These are phyloP conservation scores for Mycena crocata DNA, from an alignment of 768 basidiomycete genomes.

Conservation along the genomic window DNA sequence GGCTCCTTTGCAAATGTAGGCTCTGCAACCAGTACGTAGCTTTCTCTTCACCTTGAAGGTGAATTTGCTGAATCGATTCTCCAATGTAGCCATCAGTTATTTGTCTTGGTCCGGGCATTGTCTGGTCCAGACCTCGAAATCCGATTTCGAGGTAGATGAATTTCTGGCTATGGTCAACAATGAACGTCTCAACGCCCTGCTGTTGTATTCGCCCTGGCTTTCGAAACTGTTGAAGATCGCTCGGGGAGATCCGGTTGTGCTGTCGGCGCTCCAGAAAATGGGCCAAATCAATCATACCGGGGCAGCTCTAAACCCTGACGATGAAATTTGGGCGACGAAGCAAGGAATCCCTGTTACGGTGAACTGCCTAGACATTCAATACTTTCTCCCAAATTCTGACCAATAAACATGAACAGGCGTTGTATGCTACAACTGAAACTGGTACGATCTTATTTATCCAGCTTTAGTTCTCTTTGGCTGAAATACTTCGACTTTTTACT, in stretches of 20 bases:
- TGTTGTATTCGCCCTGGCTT: constrained; percentile 38
- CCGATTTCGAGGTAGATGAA: constrained; percentile 35
- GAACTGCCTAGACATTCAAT: not conserved
- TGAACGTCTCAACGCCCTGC: constrained; percentile 31
- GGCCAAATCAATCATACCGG: constrained; percentile 38
- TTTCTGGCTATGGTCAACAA: constrained; percentile 34
- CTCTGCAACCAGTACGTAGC: constrained; percentile 6
- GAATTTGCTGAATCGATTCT: too few species aligned
- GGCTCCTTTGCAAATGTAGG: constrained; percentile 20
- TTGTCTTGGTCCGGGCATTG: constrained; percentile 35
- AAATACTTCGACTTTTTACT: not conserved
- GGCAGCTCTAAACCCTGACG: constrained; percentile 22
- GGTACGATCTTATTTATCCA: constrained; percentile 10
- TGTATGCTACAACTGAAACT: constrained; percentile 28
- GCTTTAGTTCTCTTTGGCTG: too few species aligned
- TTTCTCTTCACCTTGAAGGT: not conserved
- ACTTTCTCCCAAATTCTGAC: not conserved
- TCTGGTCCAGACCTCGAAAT: constrained; percentile 35
- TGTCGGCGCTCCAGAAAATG: constrained; percentile 29
- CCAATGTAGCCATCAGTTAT: constrained; percentile 32
- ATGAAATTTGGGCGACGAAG: constrained; percentile 10
- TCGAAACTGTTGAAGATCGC: constrained; percentile 34
- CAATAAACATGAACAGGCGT: not conserved
- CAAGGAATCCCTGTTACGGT: constrained; percentile 19
- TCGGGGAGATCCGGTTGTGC: constrained; percentile 14